A percentile compares a stretch with the other conserved stretches of the same genome.
Conservation (phyloP, 352 stramenopile species). For the Phytopythium delawarense region DNA sequence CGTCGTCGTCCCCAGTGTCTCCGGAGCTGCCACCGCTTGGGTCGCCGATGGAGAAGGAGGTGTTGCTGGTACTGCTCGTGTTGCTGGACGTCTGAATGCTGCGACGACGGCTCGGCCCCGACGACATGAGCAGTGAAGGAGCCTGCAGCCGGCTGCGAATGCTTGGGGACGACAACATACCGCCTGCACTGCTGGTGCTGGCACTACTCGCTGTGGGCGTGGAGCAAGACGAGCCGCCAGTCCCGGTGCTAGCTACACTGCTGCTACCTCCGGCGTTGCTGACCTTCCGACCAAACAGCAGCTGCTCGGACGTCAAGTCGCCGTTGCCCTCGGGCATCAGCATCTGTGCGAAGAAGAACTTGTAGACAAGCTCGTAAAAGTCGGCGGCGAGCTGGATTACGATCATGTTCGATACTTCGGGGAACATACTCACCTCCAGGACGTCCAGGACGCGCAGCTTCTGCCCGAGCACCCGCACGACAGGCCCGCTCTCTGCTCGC, state of each 20-base stretch:
- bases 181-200: neutral
- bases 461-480: conserved; percentile 57
- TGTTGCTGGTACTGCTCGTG: neutral
- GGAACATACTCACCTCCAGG: conserved; percentile 80
- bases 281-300: conserved; percentile 56
- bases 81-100: conserved; percentile 3
- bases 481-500: conserved; percentile 65
- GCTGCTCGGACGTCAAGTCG: conserved; percentile 38
- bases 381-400: conserved; percentile 77
- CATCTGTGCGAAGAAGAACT: conserved; percentile 79
- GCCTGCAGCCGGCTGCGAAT: conserved; percentile 2
- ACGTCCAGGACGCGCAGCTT: conserved; percentile 73
- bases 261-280: conserved; percentile 8
- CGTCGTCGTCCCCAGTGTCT: conserved; percentile 19
- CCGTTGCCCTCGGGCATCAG: conserved; percentile 16
- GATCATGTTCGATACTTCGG: conserved; percentile 79
- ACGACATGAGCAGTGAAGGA: neutral
- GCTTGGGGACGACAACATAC: neutral
- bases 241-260: neutral
- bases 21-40: neutral
- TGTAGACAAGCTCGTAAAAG: conserved; percentile 82
- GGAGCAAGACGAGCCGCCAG: conserved; percentile 8
- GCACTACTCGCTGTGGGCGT: neutral
- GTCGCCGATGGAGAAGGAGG: neutral
- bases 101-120: neutral